Conservation (phyloP, 768 basidiomycete species). For the Podaxis sp. region DNA sequence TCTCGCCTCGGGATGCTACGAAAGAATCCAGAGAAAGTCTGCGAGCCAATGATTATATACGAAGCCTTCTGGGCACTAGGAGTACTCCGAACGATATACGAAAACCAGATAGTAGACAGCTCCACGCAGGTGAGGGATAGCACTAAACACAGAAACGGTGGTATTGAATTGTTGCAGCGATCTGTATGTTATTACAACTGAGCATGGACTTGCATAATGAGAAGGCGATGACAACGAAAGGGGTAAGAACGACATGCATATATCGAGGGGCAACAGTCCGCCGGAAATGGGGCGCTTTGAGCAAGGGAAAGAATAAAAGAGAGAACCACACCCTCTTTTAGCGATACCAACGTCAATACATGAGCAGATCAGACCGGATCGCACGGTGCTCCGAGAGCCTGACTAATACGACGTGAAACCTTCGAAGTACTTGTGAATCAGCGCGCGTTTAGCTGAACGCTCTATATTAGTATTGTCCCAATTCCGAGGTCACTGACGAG, state of each 20-base stretch:
- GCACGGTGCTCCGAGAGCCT: too few relatives aligned
- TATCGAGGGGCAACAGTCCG: not conserved
- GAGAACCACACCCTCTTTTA: not conserved
- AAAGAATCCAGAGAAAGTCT: too few relatives aligned
- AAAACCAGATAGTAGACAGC: too few relatives aligned
- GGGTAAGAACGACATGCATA: not conserved
- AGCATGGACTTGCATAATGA: not conserved
- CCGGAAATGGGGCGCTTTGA: not conserved
- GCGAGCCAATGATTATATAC: too few relatives aligned
- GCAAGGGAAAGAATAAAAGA: not conserved
- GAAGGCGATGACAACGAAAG: not conserved
- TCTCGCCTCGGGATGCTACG: too few relatives aligned
- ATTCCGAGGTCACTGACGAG: constrained; percentile 13
- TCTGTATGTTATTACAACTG: not conserved
- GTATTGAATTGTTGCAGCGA: not conserved
- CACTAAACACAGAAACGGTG: not conserved
- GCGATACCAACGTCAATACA: not conserved
- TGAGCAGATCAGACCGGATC: not conserved
- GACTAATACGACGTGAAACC: not conserved
- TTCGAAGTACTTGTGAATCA: constrained; percentile 44
- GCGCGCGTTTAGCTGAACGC: constrained; percentile 53
- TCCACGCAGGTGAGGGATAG: not conserved
- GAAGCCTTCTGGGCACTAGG: too few relatives aligned
- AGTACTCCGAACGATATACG: too few relatives aligned
- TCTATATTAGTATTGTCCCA: constrained; percentile 41